Conservation (phyloP, 1,139 yeast species). For the Debaryomyces psychrophilus region DNA sequence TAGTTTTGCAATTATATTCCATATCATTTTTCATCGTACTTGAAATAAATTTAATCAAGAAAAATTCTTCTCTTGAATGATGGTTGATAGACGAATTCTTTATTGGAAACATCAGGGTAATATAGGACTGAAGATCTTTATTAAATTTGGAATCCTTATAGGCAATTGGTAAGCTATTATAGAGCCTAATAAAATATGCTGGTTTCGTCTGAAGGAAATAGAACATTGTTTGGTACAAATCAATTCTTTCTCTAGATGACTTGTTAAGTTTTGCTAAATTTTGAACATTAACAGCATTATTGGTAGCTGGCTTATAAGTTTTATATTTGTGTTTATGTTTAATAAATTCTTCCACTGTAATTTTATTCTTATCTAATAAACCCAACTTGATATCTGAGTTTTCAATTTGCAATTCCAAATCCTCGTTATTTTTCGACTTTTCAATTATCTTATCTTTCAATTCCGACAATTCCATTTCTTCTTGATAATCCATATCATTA, state of each 20-base stretch:
- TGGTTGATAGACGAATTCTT: slow-evolving; percentile 31
- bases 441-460: slow-evolving; percentile 68
- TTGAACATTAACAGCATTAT: slow-evolving; percentile 21
- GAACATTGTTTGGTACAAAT: slow-evolving; percentile 74
- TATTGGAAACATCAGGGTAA: slow-evolving; percentile 54
- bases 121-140: slow-evolving; percentile 46
- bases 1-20: slow-evolving; percentile 24
- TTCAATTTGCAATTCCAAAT: slow-evolving; percentile 72
- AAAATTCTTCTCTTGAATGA: slow-evolving; percentile 72
- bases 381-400: slow-evolving; percentile 83
- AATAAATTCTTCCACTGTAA: slow-evolving; percentile 74
- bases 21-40: slow-evolving; percentile 54
- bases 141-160: slow-evolving; percentile 24
- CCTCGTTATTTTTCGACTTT: slow-evolving; percentile 65
- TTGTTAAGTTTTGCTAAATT: slow-evolving; percentile 38
- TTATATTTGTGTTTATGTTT: slow-evolving; percentile 52
- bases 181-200: slow-evolving; percentile 63
- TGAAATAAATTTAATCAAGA: slow-evolving; percentile 63
- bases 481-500: slow-evolving; percentile 72
- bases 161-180: slow-evolving; percentile 25
- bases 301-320: slow-evolving; percentile 22
- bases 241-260: slow-evolving; percentile 49
- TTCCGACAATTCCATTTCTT: slow-evolving; percentile 71
- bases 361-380: slow-evolving; percentile 74
- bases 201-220: slow-evolving; percentile 88